Evolutionary conservation across 441 rosid species (phyloP), one percentile per base, ranked within the genome.

Genomic region (Bruguiera hainesii): DNA sequence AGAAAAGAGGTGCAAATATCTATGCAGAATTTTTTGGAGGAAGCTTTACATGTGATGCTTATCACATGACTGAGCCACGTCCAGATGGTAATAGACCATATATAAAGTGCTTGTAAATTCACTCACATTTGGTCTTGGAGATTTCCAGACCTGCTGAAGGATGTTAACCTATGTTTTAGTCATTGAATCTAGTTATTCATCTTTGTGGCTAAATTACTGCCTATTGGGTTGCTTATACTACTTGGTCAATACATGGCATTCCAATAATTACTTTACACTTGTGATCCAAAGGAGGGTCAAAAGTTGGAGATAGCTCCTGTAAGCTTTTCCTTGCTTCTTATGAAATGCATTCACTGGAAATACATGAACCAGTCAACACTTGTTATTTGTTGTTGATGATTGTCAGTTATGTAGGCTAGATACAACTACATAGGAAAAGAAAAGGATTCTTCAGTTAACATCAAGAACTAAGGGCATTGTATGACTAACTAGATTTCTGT

Each of bases 21-120:
- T 88, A 91, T 63, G 98, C 98, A 21, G 99, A 94, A 75, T 91
- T 89, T 81, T 84, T 88, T 30, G 99, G 99, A 75, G 99, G 99
- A 78, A 89, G 97, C 83, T 89, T 89, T 79, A 88, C 96, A 35
- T 88, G 88, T 75, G 99, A 94, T 89, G 99, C 99, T 55, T 87
- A 91, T 83, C 99, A 91, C 79, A 87, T 91, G 90, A 91, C 99
- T 18, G 97, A 94, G 79, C 99, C 99, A 39, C 96, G 56, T 63
- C 98, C 99, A 63, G 96, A 91, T 83, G 99, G 98, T 93, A 83
- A 73, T 70, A 55, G n/a, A 20, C 64, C 51, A 26, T 55, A 42
- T 55, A 20, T 15, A 55, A 26, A 10, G 58, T 55, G 25, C 30
- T 55, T 55, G 28, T 26, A 55, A 55, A 20, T 26, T 26, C 28